Percentiles rank a stretch among this genome's conserved stretches.
phyloP scores from a whole-genome alignment of 495 filamentous ascomycete species.

The Thermothielavioides terrestris region DNA sequence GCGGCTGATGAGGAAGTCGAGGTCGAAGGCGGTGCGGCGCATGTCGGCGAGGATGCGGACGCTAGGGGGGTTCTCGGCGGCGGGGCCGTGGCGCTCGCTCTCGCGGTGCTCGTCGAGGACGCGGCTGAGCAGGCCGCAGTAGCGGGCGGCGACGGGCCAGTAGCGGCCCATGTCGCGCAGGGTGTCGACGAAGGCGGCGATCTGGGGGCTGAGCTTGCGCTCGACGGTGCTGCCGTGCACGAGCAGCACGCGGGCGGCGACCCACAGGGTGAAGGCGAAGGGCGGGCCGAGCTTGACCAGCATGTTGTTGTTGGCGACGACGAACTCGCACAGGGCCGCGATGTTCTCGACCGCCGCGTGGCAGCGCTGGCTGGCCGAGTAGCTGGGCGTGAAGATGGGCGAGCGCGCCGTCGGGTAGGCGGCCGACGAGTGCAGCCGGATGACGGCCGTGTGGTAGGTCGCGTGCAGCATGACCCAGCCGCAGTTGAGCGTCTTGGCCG shows the following conservation, averaged over 20 bases:
- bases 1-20: slow-evolving; percentile 78
- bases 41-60: slow-evolving; percentile 85
- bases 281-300: slow-evolving; percentile 75
- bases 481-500: slow-evolving; percentile 60
- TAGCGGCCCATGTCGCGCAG: slow-evolving; percentile 69
- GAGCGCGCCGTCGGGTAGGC: slow-evolving; percentile 83
- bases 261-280: slow-evolving; percentile 86
- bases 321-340: slow-evolving; percentile 62
- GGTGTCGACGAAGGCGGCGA: slow-evolving; percentile 70
- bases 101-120: slow-evolving; percentile 79
- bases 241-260: slow-evolving; percentile 74
- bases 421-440: slow-evolving; percentile 84
- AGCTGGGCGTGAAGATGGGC: slow-evolving; percentile 77
- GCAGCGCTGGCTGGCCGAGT: slow-evolving; percentile 71
- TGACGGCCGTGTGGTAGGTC: slow-evolving; percentile 65
- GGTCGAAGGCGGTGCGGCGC: slow-evolving; percentile 74
- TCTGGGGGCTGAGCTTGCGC: slow-evolving; percentile 66
- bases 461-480: slow-evolving; percentile 88
- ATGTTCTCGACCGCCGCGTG: slow-evolving; percentile 78
- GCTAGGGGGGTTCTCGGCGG: slow-evolving; percentile 66
- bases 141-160: slow-evolving; percentile 78
- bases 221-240: slow-evolving; percentile 84
- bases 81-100: slow-evolving; percentile 62
- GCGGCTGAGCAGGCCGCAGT: slow-evolving; percentile 67
- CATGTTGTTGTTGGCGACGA: slow-evolving; percentile 59